phyloP scores from a whole-genome alignment of 768 basidiomycete species.

The Leccinum longicurvipes region DNA sequence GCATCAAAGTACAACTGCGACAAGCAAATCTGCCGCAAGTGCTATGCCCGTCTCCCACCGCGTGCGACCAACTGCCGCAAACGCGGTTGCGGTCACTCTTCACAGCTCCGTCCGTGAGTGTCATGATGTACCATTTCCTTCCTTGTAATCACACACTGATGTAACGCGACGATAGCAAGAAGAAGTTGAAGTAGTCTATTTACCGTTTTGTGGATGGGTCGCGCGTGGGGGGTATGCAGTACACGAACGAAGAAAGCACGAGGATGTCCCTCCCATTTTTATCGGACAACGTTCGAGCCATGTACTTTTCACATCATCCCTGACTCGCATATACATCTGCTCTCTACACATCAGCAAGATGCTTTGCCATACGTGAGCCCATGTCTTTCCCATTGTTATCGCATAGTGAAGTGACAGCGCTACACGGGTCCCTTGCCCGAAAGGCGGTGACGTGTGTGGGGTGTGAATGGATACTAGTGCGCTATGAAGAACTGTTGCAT shows the following conservation, averaged over 20 bases:
- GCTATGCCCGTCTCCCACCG: conserved; percentile 98
- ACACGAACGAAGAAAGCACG: conserved; percentile 7
- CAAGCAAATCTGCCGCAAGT: conserved; percentile 99
- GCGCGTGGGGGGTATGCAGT: conserved; percentile 12
- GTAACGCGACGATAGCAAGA: conserved; percentile 56
- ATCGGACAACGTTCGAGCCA: conserved; percentile 1
- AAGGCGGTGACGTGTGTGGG: not conserved
- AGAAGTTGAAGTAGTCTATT: conserved; percentile 85
- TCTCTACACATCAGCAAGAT: not conserved
- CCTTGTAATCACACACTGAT: not conserved
- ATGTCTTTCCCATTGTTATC: not conserved
- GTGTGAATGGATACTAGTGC: not conserved
- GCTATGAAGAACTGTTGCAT: not conserved
- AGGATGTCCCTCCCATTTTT: not conserved
- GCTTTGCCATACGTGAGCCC: not conserved
- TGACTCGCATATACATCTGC: conserved; percentile 15
- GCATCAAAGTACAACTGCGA: conserved; percentile 99
- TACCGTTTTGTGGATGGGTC: not conserved
- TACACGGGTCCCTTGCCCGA: not conserved
- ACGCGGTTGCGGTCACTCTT: conserved; percentile 86
- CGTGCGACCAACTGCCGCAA: conserved; percentile 99
- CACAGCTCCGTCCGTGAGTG: conserved; percentile 87
- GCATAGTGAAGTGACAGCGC: not conserved
- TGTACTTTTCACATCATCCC: conserved; percentile 21
- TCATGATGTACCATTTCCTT: not conserved